phyloP scores from a whole-genome alignment of 2,329 filamentous ascomycete genomes.

The Scleromitrula shiraiana region DNA sequence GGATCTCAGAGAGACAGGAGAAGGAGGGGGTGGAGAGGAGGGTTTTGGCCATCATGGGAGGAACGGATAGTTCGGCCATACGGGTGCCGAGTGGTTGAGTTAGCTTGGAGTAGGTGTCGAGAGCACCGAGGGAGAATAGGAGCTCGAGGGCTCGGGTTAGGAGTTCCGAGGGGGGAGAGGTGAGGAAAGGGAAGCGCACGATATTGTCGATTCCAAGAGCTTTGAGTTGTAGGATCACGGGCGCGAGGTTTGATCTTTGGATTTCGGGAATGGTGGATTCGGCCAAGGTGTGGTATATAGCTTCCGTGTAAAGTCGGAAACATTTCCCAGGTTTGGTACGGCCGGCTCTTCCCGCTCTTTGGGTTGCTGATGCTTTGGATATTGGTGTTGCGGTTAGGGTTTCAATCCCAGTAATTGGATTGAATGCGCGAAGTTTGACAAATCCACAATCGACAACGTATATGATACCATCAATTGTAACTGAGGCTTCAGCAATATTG shows the following conservation, averaged over 20 bases:
- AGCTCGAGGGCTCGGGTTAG: conserved; percentile 82
- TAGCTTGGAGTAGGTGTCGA: conserved; percentile 85
- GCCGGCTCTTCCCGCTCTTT: conserved; percentile 83
- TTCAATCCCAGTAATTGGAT: conserved; percentile 79
- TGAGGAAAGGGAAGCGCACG: conserved; percentile 81
- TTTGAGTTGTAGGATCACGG: conserved; percentile 83
- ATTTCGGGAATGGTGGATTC: conserved; percentile 81
- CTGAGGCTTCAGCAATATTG: conserved; percentile 92
- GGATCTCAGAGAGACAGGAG: conserved; percentile 73
- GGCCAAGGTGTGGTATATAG: conserved; percentile 55
- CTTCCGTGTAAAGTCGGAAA: conserved; percentile 83
- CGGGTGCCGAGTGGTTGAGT: conserved; percentile 79
- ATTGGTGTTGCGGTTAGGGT: conserved; percentile 71
- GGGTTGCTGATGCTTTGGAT: conserved; percentile 87
- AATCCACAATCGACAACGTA: conserved; percentile 89
- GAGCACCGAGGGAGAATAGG: conserved; percentile 74
- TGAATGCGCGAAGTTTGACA: conserved; percentile 81
- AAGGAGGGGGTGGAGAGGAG: conserved; percentile 69
- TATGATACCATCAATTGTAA: conserved; percentile 87
- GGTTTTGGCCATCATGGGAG: conserved; percentile 92
- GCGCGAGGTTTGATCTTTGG: conserved; percentile 83
- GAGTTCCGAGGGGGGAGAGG: conserved; percentile 74
- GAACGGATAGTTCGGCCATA: conserved; percentile 89
- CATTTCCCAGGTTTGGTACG: conserved; percentile 89
- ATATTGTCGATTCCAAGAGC: conserved; percentile 94